phyloP scores from a whole-genome alignment of 352 stramenopile genomes.

The Plasmopara muralis region DNA sequence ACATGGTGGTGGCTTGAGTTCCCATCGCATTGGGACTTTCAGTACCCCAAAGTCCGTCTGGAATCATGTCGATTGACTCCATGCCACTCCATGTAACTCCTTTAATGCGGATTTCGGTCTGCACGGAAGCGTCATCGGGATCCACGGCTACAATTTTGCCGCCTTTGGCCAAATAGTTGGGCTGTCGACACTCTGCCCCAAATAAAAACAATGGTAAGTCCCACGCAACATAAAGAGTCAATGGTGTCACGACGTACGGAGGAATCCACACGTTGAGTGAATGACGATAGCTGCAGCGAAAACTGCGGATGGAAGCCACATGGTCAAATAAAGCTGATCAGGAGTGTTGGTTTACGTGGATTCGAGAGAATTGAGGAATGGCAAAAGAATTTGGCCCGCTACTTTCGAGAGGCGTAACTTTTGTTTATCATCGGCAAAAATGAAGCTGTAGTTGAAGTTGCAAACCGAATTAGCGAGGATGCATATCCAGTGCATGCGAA shows the following conservation, averaged over 20 bases:
- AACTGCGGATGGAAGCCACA: constrained; percentile 1
- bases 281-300: not conserved
- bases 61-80: constrained; percentile 68
- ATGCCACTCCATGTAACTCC: constrained; percentile 60
- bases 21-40: constrained; percentile 25
- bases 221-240: constrained; percentile 1
- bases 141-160: constrained; percentile 56
- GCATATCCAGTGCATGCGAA: not conserved
- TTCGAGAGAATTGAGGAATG: constrained; percentile 5
- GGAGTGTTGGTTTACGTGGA: not conserved
- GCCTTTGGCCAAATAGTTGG: constrained; percentile 51
- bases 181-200: constrained; percentile 41
- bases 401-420: not conserved
- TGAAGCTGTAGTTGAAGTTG: not conserved
- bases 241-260: constrained; percentile 4
- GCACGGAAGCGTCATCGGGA: constrained; percentile 22
- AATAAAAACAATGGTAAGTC: not conserved
- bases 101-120: constrained; percentile 58
- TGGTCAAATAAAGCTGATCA: not conserved
- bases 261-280: constrained; percentile 5
- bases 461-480: not conserved
- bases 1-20: constrained; percentile 40
- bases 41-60: constrained; percentile 45
- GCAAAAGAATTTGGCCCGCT: not conserved
- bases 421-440: not conserved